Evolutionary conservation across 1,284 basidiomycete genomes (phyloP), one percentile per base, ranked within the genome.

Genomic region (Ustilago lituana): DNA sequence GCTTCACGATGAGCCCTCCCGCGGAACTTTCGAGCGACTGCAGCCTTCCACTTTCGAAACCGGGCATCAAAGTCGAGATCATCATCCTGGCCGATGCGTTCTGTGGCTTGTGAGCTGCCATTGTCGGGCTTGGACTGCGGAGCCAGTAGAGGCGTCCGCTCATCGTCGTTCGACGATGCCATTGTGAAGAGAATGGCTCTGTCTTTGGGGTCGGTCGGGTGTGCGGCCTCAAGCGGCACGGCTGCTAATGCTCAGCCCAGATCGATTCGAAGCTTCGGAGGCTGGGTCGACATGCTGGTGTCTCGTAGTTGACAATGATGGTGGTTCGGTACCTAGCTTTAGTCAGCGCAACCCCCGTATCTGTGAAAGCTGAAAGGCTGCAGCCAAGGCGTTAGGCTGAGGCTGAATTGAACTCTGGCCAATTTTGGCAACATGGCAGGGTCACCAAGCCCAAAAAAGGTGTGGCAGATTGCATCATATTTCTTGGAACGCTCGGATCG

Each of bases 41-140:
- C 66, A 11, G 60, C 57, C 43, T 70, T 69, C 73, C 71, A 76
- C 37, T 71, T 66, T 17, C 49, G 47, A 23, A 76, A 76, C 24
- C 71, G 52, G 20, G 70, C 72, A 51, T 76, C 74, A 44, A 76
- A 59, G 58, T 76, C 74, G 36, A 67, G 56, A 15, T 72, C 69
- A 26, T 72, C 69, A 26, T 72, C 59, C 5, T 51, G 41, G 19
- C 35, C 38, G n/a, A 14, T n/a, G 14, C 27, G 35, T 4, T 35
- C 23, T 14, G 10, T 2, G n/a, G 22, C 1, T 3, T 17, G 32
- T 11, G 20, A 12, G 40, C 31, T 31, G 19, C 41, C 46, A 19
- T 41, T 36, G 43, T 37, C 48, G 22, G 27, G 10, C 5, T 48
- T 39, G 40, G 47, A 17, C 5, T 44, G 48, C 20, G 36, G 38